Evolutionary conservation across 2,329 filamentous ascomycete species (phyloP).

Genomic region (Pseudogymnoascus sp.): DNA sequence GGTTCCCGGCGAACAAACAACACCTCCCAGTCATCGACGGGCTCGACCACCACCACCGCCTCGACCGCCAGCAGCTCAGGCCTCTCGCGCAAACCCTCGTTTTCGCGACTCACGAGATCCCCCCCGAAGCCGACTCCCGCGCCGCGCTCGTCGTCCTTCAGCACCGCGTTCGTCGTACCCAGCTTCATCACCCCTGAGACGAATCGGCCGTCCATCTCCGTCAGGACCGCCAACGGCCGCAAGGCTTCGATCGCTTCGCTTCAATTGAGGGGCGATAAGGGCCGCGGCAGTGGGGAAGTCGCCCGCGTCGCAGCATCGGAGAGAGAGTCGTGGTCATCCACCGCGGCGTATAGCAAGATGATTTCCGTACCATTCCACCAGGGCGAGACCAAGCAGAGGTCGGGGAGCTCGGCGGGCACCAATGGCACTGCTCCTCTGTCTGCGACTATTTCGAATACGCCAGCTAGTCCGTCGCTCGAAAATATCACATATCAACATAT

Average conservation of each 20-base stretch:
- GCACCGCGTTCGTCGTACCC: not conserved
- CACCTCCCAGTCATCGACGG: conserved; percentile 17
- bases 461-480: conserved; percentile 27
- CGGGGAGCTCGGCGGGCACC: conserved; percentile 8
- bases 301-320: not conserved
- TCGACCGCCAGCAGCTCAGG: conserved; percentile 38
- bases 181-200: not conserved
- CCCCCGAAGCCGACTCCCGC: conserved; percentile 23
- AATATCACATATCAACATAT: conserved; percentile 49
- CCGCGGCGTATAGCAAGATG: conserved; percentile 7
- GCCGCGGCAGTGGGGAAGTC: not conserved
- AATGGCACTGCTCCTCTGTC: not conserved
- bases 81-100: conserved; percentile 46
- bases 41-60: conserved; percentile 10
- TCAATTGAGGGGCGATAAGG: conserved; percentile 6
- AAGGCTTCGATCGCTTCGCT: conserved; percentile 3
- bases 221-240: not conserved
- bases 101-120: conserved; percentile 33
- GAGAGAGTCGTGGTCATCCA: conserved; percentile 4
- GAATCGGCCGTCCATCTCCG: not conserved
- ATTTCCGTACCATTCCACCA: not conserved
- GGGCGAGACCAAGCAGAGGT: conserved; percentile 16
- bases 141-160: not conserved
- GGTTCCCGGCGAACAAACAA: conserved; percentile 14
- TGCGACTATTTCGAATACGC: conserved; percentile 10